These are phyloP conservation scores for Suhomyces emberorum DNA, from an alignment of 805 yeast species.

Conservation along the genomic window DNA sequence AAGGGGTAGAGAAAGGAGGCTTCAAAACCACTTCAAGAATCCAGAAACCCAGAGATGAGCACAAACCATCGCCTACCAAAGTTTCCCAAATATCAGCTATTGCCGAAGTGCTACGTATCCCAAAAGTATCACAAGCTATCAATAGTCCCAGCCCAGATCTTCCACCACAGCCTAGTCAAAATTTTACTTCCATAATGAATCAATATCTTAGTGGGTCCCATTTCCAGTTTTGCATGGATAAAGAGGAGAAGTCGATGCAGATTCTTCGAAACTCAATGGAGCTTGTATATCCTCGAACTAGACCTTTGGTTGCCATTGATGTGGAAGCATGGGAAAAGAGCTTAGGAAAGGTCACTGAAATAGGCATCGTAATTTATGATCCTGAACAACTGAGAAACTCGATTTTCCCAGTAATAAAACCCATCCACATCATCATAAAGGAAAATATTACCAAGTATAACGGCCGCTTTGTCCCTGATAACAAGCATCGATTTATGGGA, in stretches of 20 bases:
- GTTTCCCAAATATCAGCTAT: too few species aligned
- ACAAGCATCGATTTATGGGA: conserved; percentile 19
- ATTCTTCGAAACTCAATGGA: conserved; percentile 12
- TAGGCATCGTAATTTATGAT: conserved; percentile 24
- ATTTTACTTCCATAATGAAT: not conserved
- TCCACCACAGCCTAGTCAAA: not conserved
- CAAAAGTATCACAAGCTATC: too few species aligned
- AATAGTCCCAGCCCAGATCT: too few species aligned
- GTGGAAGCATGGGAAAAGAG: conserved; percentile 24
- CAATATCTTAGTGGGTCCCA: not conserved
- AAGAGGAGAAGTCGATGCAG: not conserved
- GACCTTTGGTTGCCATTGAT: conserved; percentile 24
- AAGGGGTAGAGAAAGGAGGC: too few species aligned
- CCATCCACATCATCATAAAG: conserved; percentile 19
- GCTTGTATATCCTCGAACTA: conserved; percentile 17
- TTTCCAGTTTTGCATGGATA: not conserved
- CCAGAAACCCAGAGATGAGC: too few species aligned
- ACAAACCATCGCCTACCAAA: too few species aligned
- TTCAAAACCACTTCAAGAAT: too few species aligned
- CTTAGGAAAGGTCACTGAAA: conserved; percentile 18
- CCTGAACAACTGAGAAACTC: conserved; percentile 15
- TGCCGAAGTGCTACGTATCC: too few species aligned
- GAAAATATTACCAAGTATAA: conserved; percentile 16
- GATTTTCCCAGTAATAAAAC: conserved; percentile 15
- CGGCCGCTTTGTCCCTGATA: conserved; percentile 20